A percentile compares a stretch with the other conserved stretches of the same genome.
These are phyloP conservation scores for Plasmodium gaboni DNA, from an alignment of 169 alveolate species.

Conservation along the genomic window DNA sequence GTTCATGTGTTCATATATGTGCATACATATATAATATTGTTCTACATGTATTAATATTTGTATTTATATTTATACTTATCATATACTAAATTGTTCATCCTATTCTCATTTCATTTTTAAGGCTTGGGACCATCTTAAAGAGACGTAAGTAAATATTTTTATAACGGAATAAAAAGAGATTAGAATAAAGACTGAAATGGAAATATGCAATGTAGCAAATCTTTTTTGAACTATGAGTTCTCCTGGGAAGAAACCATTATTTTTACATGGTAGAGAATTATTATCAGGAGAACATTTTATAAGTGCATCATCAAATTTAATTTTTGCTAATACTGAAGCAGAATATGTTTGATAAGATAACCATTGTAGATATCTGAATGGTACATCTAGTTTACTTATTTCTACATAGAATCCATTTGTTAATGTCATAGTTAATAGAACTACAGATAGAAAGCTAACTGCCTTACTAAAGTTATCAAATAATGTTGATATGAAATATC, in stretches of 20 bases:
- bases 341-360: slow-evolving; percentile 67
- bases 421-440: slow-evolving; percentile 55
- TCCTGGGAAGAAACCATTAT: slow-evolving; percentile 19
- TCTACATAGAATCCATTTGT: slow-evolving; percentile 63
- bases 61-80: neutral
- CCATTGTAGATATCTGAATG: slow-evolving; percentile 66
- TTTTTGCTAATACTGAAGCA: slow-evolving; percentile 59
- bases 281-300: slow-evolving; percentile 40
- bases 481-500: slow-evolving; percentile 63
- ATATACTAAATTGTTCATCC: neutral
- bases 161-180: slow-evolving; percentile 22
- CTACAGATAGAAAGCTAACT: slow-evolving; percentile 57
- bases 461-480: slow-evolving; percentile 60
- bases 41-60: too few relatives aligned
- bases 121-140: slow-evolving; percentile 61
- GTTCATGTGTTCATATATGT: neutral
- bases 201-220: slow-evolving; percentile 40
- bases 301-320: slow-evolving; percentile 35
- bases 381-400: slow-evolving; percentile 30
- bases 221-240: slow-evolving; percentile 32
- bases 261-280: slow-evolving; percentile 9
- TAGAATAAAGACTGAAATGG: slow-evolving; percentile 18
- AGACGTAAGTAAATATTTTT: slow-evolving; percentile 26
- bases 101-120: slow-evolving; percentile 23
- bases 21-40: neutral